Evolutionary conservation across 768 basidiomycete species (phyloP).

Genomic region (Russula virescens): DNA sequence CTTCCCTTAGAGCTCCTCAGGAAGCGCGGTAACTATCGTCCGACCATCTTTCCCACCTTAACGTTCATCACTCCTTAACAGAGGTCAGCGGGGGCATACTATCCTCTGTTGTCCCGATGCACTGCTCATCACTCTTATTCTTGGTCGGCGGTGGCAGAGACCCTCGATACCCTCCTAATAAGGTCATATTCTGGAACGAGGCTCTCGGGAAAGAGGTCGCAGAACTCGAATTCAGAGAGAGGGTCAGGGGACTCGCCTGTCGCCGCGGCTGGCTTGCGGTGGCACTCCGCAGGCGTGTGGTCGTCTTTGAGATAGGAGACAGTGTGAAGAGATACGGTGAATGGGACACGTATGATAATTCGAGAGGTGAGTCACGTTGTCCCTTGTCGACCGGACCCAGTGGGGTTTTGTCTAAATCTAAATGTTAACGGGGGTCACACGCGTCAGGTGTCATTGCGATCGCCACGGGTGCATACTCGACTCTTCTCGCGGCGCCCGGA

Average conservation of each 20-base stretch:
- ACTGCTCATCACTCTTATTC: conserved; percentile 77
- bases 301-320: conserved; percentile 67
- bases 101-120: conserved; percentile 68
- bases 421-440: neutral
- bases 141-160: conserved; percentile 84
- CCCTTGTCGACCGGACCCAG: neutral
- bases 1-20: conserved; percentile 72
- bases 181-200: conserved; percentile 89
- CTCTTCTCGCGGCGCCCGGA: conserved; percentile 80
- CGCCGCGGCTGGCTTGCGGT: conserved; percentile 82
- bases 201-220: conserved; percentile 69
- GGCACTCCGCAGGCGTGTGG: conserved; percentile 69
- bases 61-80: conserved; percentile 32
- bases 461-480: conserved; percentile 71
- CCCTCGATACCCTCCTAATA: conserved; percentile 87
- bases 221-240: conserved; percentile 84
- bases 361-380: conserved; percentile 50
- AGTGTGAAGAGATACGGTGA: conserved; percentile 59
- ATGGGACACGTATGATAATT: conserved; percentile 88
- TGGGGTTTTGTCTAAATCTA: neutral
- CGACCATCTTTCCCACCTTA: conserved; percentile 3
- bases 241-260: conserved; percentile 73
- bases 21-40: conserved; percentile 59
- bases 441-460: conserved; percentile 68
- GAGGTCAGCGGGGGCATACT: conserved; percentile 78